Evolutionary conservation across 148 eudicot genomes (phyloP), one percentile per base, ranked within the genome.

Genomic region (Diospyros lotus): DNA sequence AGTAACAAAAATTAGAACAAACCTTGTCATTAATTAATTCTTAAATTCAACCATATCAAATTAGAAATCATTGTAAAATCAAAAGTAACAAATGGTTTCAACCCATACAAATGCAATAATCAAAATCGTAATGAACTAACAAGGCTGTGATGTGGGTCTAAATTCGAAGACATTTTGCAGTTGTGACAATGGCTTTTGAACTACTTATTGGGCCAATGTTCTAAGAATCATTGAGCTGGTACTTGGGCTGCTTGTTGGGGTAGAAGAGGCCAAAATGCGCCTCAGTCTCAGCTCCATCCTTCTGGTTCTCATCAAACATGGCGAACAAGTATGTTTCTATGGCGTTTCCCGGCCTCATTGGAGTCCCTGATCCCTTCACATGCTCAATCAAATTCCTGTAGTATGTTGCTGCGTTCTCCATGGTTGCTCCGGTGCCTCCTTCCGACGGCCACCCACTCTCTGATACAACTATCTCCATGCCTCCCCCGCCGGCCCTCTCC

Each of bases 271-370:
- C 81, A 51, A 78, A 78, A 73, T 78, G 77, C 59, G 52, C 58
- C 68, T 78, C 81, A 17, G 58, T 68, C 63, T 60, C 69, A 1
- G 11, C 54, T 5, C 73, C 77, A 13, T 1, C 41, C 65, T 78
- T 78, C 0, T 10, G 17, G 68, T 78, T 67, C 71, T 78, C 81
- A 51, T 78, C 73, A 41, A 59, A 78, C 73, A 78, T 76, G 9
- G 76, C 82, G 75, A 86, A 86, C 58, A 86, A 56, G 48, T 82
- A 80, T 5, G 88, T 74, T 71, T 83, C 83, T 1, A 86, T 80
- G 1, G 64, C 42, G 50, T 60, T 73, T 9, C 82, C 80, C 0
- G 77, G 82, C 54, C 69, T 82, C 83, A 64, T 73, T 15, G 86
- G 86, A 40, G 70, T 73, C 58, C 83, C 82, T 55, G 28, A 28